Conservation (phyloP, 805 yeast genomes). For the Saccharomycopsis selenospora region DNA sequence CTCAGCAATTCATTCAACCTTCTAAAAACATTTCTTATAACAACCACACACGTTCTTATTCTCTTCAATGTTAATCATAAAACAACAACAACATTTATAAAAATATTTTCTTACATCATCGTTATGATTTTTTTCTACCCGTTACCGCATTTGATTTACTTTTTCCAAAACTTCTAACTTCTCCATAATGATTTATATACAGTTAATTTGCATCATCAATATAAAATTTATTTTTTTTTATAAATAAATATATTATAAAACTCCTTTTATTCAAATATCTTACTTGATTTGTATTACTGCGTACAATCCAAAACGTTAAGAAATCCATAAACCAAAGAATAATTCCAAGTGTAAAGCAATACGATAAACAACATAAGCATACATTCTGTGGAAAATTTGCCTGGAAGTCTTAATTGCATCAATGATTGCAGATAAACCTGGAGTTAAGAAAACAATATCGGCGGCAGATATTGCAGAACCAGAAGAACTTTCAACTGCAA, state of each 20-base stretch:
- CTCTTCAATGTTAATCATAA: background rate
- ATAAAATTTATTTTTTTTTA: too few relatives aligned
- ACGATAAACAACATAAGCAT: slow-evolving; percentile 95
- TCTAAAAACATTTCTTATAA: background rate
- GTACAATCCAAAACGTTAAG: too few relatives aligned
- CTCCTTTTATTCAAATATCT: too few relatives aligned
- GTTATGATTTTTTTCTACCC: too few relatives aligned
- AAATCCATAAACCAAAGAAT: slow-evolving; percentile 93
- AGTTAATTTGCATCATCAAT: too few relatives aligned
- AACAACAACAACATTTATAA: too few relatives aligned
- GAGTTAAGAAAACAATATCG: slow-evolving; percentile 91
- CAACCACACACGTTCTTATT: background rate
- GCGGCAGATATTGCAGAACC: slow-evolving; percentile 97
- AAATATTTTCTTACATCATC: too few relatives aligned
- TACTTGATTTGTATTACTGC: too few relatives aligned
- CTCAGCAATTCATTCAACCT: slow-evolving; percentile 1
- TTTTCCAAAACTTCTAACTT: too few relatives aligned
- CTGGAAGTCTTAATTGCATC: slow-evolving; percentile 91
- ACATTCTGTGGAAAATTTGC: slow-evolving; percentile 98
- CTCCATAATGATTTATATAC: too few relatives aligned
- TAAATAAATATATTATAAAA: too few relatives aligned
- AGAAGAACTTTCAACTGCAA: slow-evolving; percentile 97
- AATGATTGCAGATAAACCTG: slow-evolving; percentile 89
- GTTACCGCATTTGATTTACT: too few relatives aligned
- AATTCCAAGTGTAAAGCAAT: slow-evolving; percentile 91